phyloP scores from a whole-genome alignment of 768 basidiomycete species.

The Botryobasidium botryosum region DNA sequence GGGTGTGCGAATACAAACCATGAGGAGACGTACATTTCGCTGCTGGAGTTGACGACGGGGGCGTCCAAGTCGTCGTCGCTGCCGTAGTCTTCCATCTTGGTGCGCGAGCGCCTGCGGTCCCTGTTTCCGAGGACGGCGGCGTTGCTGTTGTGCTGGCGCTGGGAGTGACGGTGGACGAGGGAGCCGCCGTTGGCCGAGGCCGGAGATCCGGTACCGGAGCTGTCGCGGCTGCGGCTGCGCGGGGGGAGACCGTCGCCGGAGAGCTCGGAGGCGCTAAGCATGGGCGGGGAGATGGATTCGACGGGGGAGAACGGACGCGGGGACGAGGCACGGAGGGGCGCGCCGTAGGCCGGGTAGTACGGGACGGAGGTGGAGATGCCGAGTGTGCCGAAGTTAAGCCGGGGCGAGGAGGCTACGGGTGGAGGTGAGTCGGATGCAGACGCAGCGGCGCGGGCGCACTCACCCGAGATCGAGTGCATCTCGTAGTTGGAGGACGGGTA shows the following conservation, averaged over 20 bases:
- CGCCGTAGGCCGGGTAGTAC: neutral
- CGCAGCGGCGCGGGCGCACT: neutral
- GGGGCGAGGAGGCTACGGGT: neutral
- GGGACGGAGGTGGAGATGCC: conserved; percentile 7
- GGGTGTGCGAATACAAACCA: neutral
- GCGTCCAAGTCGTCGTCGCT: conserved; percentile 59
- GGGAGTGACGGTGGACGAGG: neutral
- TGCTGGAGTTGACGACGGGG: conserved; percentile 24
- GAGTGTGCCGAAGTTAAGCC: neutral
- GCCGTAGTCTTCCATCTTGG: conserved; percentile 25
- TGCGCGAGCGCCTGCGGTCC: neutral
- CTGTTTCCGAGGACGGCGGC: neutral
- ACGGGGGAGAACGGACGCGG: conserved; percentile 10
- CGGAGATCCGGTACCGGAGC: conserved; percentile 10
- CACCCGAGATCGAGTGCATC: neutral
- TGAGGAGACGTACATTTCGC: conserved; percentile 12
- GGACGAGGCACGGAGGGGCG: neutral
- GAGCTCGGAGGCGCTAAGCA: conserved; percentile 11
- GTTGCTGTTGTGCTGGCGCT: neutral
- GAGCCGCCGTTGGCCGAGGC: conserved; percentile 9
- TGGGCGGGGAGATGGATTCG: conserved; percentile 12
- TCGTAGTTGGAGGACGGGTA: neutral
- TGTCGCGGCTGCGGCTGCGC: conserved; percentile 8
- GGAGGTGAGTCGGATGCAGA: neutral
- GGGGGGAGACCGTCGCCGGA: conserved; percentile 8